A percentile compares a stretch with the other conserved stretches of the same genome.
Evolutionary conservation across 2,329 filamentous ascomycete species (phyloP).

Genomic region (Botrytis paeoniae): DNA sequence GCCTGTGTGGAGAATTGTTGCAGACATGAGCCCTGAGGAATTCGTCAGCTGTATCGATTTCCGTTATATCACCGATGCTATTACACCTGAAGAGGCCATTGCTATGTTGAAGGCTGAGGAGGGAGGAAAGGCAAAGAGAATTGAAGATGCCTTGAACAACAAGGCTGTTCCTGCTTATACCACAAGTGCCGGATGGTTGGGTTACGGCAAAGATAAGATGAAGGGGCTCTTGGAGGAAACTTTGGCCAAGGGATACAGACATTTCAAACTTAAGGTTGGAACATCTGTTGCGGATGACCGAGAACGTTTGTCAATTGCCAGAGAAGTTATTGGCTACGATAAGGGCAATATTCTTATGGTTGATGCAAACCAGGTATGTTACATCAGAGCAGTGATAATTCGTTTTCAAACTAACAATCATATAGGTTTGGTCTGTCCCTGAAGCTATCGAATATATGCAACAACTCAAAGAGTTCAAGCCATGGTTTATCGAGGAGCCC

Average conservation of each 20-base stretch:
- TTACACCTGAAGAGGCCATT: conserved; percentile 81
- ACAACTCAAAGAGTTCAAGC: conserved; percentile 75
- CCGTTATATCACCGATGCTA: conserved; percentile 89
- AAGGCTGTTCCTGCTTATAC: conserved; percentile 86
- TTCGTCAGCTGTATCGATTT: conserved; percentile 89
- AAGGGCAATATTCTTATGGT: conserved; percentile 75
- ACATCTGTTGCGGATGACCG: conserved; percentile 69
- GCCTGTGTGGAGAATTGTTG: conserved; percentile 86
- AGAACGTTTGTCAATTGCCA: conserved; percentile 67
- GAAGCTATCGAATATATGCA: conserved; percentile 88
- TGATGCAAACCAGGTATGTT: conserved; percentile 76
- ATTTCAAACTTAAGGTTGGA: conserved; percentile 93
- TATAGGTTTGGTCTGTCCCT: conserved; percentile 75
- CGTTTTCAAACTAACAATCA: background rate
- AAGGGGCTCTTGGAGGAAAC: conserved; percentile 70
- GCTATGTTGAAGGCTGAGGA: conserved; percentile 65
- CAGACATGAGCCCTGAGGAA: conserved; percentile 86
- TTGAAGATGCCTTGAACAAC: conserved; percentile 70
- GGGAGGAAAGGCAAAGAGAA: conserved; percentile 62
- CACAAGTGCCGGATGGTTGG: conserved; percentile 87
- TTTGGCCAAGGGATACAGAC: conserved; percentile 69
- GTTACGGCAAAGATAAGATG: conserved; percentile 87
- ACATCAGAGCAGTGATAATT: conserved; percentile 20
- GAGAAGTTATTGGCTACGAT: conserved; percentile 79
- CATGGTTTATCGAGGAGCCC: conserved; percentile 94